phyloP scores from a whole-genome alignment of 768 basidiomycete species.

The Macrolepiota dolichaula region DNA sequence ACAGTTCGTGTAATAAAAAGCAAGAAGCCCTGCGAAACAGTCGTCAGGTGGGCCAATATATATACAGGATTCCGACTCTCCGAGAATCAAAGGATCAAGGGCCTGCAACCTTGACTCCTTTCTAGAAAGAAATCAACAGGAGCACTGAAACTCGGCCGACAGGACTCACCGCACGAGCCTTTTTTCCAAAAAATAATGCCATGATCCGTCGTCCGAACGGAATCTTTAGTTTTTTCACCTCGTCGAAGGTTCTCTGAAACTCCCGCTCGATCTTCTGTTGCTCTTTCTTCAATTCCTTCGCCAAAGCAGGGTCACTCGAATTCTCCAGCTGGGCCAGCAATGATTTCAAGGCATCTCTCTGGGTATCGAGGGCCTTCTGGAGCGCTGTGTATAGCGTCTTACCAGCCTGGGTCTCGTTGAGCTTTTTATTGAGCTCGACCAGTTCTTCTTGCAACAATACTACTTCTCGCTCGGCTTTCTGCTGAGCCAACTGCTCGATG shows the following conservation, averaged over 20 bases:
- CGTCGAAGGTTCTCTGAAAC: slow-evolving; percentile 16
- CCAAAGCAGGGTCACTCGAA: background rate
- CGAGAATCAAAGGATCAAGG: too few species aligned
- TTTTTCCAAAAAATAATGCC: background rate
- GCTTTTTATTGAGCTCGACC: slow-evolving; percentile 17
- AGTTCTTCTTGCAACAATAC: slow-evolving; percentile 23
- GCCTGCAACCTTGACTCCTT: background rate
- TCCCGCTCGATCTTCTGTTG: slow-evolving; percentile 7
- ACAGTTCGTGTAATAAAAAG: too few species aligned
- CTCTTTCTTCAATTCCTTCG: slow-evolving; percentile 1
- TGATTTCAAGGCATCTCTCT: slow-evolving; percentile 13
- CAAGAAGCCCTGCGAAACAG: too few species aligned
- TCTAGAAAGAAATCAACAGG: background rate
- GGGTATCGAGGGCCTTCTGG: slow-evolving; percentile 22
- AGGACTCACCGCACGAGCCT: background rate
- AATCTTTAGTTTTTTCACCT: slow-evolving; percentile 10
- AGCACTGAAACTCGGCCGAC: background rate
- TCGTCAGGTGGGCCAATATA: too few species aligned
- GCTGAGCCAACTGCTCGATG: slow-evolving; percentile 17
- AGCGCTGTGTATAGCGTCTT: slow-evolving; percentile 19
- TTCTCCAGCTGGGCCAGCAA: background rate
- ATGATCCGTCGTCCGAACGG: background rate
- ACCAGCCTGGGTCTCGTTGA: slow-evolving; percentile 22
- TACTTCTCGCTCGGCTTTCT: slow-evolving; percentile 8
- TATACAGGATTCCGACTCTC: too few species aligned